Evolutionary conservation across 305 asterid genomes (phyloP).

Genomic region (Rubia tinctorum): DNA sequence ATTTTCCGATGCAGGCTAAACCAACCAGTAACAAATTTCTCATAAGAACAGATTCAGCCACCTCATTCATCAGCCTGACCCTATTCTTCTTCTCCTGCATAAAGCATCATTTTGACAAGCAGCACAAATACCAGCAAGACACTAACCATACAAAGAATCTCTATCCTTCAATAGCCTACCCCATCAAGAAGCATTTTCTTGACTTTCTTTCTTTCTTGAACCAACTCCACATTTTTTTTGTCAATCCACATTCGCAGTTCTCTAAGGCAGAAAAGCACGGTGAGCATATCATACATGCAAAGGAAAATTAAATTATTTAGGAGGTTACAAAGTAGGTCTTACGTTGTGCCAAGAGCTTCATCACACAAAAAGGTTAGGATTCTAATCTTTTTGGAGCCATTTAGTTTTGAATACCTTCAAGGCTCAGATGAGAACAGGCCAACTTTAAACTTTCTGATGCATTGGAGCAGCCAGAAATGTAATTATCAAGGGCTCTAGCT

Average conservation of each 20-base stretch:
- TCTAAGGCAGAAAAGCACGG: slow-evolving; percentile 6
- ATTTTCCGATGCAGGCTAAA: neutral
- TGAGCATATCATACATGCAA: neutral
- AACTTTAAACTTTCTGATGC: slow-evolving; percentile 6
- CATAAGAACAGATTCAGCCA: slow-evolving; percentile 15
- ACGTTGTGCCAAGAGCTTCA: slow-evolving; percentile 27
- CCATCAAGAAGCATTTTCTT: slow-evolving; percentile 14
- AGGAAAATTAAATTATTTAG: neutral
- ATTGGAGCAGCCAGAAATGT: slow-evolving; percentile 13
- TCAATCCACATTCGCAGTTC: slow-evolving; percentile 26
- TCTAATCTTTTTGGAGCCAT: slow-evolving; percentile 22
- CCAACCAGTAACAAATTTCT: neutral
- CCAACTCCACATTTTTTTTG: slow-evolving; percentile 15
- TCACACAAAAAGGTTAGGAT: slow-evolving; percentile 24
- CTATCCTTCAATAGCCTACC: slow-evolving; percentile 10
- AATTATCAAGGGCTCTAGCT: slow-evolving; percentile 14
- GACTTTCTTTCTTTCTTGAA: slow-evolving; percentile 19
- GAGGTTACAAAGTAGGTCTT: neutral
- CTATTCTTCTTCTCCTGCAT: slow-evolving; percentile 18
- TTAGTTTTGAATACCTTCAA: slow-evolving; percentile 17
- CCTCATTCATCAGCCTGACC: slow-evolving; percentile 17
- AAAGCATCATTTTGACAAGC: neutral
- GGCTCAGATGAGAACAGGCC: slow-evolving; percentile 14
- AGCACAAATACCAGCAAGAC: neutral
- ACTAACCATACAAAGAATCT: neutral